A percentile compares a stretch with the other conserved stretches of the same genome.
Conservation (phyloP, 805 yeast species). For the Saccharomycodes ludwigii region DNA sequence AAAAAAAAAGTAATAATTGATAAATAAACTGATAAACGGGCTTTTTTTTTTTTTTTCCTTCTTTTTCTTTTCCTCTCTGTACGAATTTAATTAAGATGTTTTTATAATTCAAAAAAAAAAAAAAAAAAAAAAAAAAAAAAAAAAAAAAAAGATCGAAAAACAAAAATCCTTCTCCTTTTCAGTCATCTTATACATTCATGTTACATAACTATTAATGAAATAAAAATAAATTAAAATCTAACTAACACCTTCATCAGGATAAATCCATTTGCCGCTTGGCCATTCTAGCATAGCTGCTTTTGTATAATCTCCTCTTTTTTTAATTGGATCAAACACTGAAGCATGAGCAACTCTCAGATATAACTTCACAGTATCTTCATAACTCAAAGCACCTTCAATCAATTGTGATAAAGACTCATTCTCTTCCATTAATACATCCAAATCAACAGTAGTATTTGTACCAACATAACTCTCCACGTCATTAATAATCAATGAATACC, state of each 20-base stretch:
- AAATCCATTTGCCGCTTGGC: slow-evolving; percentile 45
- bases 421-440: slow-evolving; percentile 24
- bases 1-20: not conserved
- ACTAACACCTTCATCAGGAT: slow-evolving; percentile 42
- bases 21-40: not conserved
- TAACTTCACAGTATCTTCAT: slow-evolving; percentile 21
- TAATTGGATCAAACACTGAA: slow-evolving; percentile 24
- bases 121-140: too few relatives aligned
- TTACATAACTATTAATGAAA: not conserved
- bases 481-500: slow-evolving; percentile 57
- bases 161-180: not conserved
- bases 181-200: not conserved
- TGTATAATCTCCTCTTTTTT: slow-evolving; percentile 48
- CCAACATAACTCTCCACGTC: slow-evolving; percentile 73
- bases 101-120: not conserved
- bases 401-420: slow-evolving; percentile 20
- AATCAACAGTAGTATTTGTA: slow-evolving; percentile 29
- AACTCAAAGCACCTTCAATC: slow-evolving; percentile 22
- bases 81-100: not conserved
- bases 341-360: slow-evolving; percentile 49
- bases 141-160: too few relatives aligned
- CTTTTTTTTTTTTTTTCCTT: not conserved
- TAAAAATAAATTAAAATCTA: not conserved
- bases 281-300: slow-evolving; percentile 46
- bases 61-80: not conserved